Conservation (phyloP, 2,329 filamentous ascomycete species). For the Myriosclerotinia duriaeana region DNA sequence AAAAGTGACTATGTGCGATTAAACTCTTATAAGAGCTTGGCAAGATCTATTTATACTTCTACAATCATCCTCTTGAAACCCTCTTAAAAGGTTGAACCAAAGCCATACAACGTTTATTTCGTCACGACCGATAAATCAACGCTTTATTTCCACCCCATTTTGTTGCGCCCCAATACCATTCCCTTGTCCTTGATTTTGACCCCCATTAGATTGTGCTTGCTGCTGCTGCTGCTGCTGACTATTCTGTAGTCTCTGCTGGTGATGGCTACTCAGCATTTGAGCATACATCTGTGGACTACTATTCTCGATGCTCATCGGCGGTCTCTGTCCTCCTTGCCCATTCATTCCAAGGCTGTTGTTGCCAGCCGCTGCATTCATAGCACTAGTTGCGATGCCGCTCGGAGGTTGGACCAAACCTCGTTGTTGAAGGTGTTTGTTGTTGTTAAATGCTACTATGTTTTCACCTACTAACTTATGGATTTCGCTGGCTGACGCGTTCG, state of each 20-base stretch:
- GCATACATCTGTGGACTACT: conserved; percentile 50
- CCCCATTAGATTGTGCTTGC: conserved; percentile 24
- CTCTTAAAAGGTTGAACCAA: neutral
- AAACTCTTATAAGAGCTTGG: conserved; percentile 7
- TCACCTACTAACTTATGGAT: conserved; percentile 42
- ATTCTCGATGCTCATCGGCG: conserved; percentile 41
- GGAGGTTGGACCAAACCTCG: conserved; percentile 39
- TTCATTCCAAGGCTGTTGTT: conserved; percentile 29
- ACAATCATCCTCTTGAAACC: conserved; percentile 9
- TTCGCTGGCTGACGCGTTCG: conserved; percentile 15
- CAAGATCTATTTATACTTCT: conserved; percentile 23
- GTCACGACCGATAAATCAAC: conserved; percentile 2
- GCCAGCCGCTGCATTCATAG: conserved; percentile 52
- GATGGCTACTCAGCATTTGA: conserved; percentile 51
- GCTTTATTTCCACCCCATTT: conserved; percentile 19
- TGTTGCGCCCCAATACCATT: conserved; percentile 25
- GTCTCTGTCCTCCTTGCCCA: conserved; percentile 21
- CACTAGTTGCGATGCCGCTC: conserved; percentile 50
- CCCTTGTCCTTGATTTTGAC: conserved; percentile 21
- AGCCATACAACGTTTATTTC: conserved; percentile 9
- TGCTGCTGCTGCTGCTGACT: conserved; percentile 41
- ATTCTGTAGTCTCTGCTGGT: conserved; percentile 41
- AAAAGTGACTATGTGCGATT: neutral
- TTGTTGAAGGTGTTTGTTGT: conserved; percentile 33
- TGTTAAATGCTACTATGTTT: conserved; percentile 21